Conservation (phyloP, 768 basidiomycete species). For the Boletus rubroflammeus region DNA sequence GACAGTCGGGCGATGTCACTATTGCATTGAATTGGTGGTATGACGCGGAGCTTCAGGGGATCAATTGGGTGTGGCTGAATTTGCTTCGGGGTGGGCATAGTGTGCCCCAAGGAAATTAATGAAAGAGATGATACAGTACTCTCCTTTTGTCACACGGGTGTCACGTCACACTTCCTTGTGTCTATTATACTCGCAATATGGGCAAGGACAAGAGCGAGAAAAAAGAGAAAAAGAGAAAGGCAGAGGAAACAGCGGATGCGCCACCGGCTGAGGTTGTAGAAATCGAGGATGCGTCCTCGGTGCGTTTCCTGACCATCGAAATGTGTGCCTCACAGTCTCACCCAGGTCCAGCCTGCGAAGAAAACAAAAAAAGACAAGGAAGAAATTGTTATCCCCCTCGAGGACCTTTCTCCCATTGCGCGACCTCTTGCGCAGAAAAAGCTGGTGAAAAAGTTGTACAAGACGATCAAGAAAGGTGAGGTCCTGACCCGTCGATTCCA, state of each 20-base stretch:
- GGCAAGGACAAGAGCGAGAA: constrained; percentile 74
- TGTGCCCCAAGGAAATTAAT: constrained; percentile 33
- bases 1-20: constrained; percentile 58
- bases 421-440: constrained; percentile 92
- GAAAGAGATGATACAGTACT: constrained; percentile 6
- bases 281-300: constrained; percentile 37
- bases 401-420: constrained; percentile 92
- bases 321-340: constrained; percentile 29
- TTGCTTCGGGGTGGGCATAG: constrained; percentile 46
- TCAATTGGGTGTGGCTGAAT: constrained; percentile 65
- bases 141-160: constrained; percentile 11
- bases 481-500: neutral
- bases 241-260: constrained; percentile 26
- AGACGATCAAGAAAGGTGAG: constrained; percentile 87
- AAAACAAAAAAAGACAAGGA: constrained; percentile 60
- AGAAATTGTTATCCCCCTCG: constrained; percentile 63
- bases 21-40: constrained; percentile 91
- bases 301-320: constrained; percentile 18
- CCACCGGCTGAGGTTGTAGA: constrained; percentile 45
- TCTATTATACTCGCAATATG: constrained; percentile 36
- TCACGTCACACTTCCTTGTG: constrained; percentile 17
- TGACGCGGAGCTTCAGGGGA: constrained; percentile 71
- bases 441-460: constrained; percentile 90
- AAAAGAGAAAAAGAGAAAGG: constrained; percentile 68
- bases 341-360: constrained; percentile 39